Conservation (phyloP, 257 asterid genomes). For the Lavandula angustifolia region DNA sequence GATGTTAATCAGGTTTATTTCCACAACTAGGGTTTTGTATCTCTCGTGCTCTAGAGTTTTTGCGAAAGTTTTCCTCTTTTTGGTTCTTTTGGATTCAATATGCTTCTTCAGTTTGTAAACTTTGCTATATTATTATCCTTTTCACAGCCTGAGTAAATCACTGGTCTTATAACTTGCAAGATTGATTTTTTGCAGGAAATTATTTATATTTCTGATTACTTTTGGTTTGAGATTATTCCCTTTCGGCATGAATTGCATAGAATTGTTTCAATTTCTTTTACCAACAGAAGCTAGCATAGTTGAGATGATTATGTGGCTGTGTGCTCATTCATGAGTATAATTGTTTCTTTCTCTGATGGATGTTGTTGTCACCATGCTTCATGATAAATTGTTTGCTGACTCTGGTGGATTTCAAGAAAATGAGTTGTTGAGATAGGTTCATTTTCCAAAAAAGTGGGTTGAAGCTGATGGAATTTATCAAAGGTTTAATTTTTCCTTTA, state of each 20-base stretch:
- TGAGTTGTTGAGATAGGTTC: conserved; percentile 1
- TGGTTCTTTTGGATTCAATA: background rate
- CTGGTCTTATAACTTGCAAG: background rate
- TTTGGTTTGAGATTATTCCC: too few species aligned
- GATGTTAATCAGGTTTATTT: conserved; percentile 32
- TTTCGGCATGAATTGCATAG: too few species aligned
- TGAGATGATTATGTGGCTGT: conserved; percentile 15
- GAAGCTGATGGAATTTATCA: conserved; percentile 1
- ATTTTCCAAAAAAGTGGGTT: background rate
- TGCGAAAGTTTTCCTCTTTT: background rate
- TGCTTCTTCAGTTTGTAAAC: background rate
- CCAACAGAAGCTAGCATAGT: conserved; percentile 18
- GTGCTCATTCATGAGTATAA: background rate
- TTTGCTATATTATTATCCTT: background rate
- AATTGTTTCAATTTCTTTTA: background rate
- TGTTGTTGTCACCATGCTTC: background rate
- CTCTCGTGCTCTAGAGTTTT: background rate
- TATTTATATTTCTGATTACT: background rate
- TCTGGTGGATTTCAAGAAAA: conserved; percentile 7
- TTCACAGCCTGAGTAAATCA: background rate
- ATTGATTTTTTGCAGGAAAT: background rate
- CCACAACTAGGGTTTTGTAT: conserved; percentile 22
- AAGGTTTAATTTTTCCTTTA: background rate
- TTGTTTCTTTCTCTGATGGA: conserved; percentile 8
- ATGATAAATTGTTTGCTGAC: background rate